Evolutionary conservation across 2,329 filamentous ascomycete genomes (phyloP).

Genomic region (Elsinoe perseae): DNA sequence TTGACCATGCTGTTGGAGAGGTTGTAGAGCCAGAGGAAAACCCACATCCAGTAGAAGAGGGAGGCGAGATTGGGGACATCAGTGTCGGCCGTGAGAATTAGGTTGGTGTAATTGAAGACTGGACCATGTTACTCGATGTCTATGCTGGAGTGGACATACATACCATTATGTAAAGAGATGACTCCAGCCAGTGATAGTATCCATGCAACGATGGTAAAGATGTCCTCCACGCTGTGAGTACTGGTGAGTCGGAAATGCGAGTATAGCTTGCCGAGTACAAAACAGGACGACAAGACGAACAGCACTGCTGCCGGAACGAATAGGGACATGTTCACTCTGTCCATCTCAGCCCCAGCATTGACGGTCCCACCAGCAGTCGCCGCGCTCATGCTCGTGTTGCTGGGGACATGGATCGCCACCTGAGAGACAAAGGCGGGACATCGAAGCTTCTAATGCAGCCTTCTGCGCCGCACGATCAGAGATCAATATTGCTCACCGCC

Average conservation of each 20-base stretch:
- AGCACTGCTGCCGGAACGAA: not conserved
- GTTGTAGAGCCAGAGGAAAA: constrained; percentile 35
- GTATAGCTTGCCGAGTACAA: not conserved
- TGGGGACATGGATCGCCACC: constrained; percentile 1
- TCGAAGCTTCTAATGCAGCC: not conserved
- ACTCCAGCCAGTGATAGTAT: not conserved
- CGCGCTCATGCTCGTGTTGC: not conserved
- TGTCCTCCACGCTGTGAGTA: not conserved
- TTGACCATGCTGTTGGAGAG: constrained; percentile 35
- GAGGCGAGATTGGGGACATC: not conserved
- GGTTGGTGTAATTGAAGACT: not conserved
- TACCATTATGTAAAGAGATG: not conserved
- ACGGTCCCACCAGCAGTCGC: not conserved
- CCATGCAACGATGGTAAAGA: constrained; percentile 2
- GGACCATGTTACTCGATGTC: not conserved
- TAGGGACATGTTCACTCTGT: not conserved
- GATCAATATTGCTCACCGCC: not conserved
- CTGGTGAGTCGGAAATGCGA: constrained; percentile 2
- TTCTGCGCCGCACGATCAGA: not conserved
- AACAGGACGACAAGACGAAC: not conserved
- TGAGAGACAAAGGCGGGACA: not conserved
- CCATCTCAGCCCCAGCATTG: not conserved
- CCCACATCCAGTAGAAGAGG: constrained; percentile 16
- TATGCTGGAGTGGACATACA: not conserved
- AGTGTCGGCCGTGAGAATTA: not conserved